A percentile compares a stretch with the other conserved stretches of the same genome.
Conservation (phyloP, 345 rosid genomes). For the Eutrema heterophyllum region DNA sequence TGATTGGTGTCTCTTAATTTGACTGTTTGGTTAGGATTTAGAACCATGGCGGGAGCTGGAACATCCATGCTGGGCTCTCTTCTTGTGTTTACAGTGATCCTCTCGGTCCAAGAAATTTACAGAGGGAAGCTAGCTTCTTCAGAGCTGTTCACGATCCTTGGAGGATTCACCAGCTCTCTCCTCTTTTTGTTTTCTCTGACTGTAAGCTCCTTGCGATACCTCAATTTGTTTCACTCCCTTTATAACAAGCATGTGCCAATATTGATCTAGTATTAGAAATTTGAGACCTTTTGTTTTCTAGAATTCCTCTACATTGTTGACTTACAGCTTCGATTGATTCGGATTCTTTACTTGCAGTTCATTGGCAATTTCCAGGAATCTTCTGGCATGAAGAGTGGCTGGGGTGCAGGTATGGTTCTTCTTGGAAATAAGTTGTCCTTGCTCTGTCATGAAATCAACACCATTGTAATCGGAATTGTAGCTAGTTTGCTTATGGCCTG, state of each 20-base stretch:
- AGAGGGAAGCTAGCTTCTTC: slow-evolving; percentile 67
- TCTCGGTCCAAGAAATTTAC: slow-evolving; percentile 67
- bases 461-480: neutral
- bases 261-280: slow-evolving; percentile 39
- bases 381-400: slow-evolving; percentile 69
- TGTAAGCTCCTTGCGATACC: slow-evolving; percentile 32
- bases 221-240: too few species aligned
- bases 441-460: neutral
- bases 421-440: neutral
- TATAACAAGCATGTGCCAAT: too few species aligned
- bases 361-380: slow-evolving; percentile 57
- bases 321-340: neutral
- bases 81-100: slow-evolving; percentile 54
- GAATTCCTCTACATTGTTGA: neutral
- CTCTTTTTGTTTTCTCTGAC: slow-evolving; percentile 65
- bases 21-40: neutral
- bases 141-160: slow-evolving; percentile 67
- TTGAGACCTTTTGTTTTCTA: neutral
- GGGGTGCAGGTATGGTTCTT: slow-evolving; percentile 87
- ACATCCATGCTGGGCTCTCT: slow-evolving; percentile 68
- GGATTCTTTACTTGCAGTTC: slow-evolving; percentile 45
- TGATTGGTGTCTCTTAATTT: too few species aligned
- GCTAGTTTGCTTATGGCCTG: too few species aligned
- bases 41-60: slow-evolving; percentile 61
- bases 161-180: slow-evolving; percentile 79